Conservation (phyloP, 2,329 filamentous ascomycete species). For the Alternaria incomplexa region DNA sequence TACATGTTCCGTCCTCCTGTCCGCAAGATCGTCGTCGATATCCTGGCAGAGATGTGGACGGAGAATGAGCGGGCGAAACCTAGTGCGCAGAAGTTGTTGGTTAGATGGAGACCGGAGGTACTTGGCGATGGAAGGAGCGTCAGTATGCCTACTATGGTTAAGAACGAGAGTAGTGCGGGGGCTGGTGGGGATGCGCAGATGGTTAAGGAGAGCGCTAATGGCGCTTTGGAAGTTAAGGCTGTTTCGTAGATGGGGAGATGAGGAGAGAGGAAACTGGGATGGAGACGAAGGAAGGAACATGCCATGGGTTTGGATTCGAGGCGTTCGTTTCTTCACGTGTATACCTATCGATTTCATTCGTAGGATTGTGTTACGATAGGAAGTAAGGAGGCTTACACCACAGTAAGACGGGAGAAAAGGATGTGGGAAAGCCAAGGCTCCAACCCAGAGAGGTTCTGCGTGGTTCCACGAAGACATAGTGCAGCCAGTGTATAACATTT, state of each 20-base stretch:
- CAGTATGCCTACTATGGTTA: slow-evolving; percentile 20
- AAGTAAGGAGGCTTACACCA: neutral
- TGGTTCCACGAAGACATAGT: neutral
- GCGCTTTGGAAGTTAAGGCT: slow-evolving; percentile 37
- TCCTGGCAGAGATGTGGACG: slow-evolving; percentile 64
- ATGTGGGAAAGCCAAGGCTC: neutral
- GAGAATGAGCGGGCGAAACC: slow-evolving; percentile 55
- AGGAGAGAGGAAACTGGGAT: neutral
- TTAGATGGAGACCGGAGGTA: slow-evolving; percentile 61
- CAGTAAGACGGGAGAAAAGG: neutral
- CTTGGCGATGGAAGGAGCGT: slow-evolving; percentile 34
- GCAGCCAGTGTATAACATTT: neutral
- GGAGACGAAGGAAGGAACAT: neutral
- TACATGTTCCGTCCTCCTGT: slow-evolving; percentile 62
- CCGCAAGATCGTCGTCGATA: slow-evolving; percentile 63
- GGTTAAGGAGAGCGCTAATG: slow-evolving; percentile 34
- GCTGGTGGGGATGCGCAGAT: slow-evolving; percentile 7
- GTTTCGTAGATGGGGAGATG: slow-evolving; percentile 13
- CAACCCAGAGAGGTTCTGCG: neutral
- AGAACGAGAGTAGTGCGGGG: slow-evolving; percentile 23
- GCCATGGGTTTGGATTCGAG: neutral
- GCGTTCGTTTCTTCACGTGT: neutral
- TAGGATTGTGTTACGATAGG: neutral
- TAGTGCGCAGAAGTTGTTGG: slow-evolving; percentile 60
- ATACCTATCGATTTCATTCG: neutral